Percentiles rank a stretch among this genome's conserved stretches.
phyloP scores from a whole-genome alignment of 805 yeast species.

The Metschnikowia kunwiensis region DNA sequence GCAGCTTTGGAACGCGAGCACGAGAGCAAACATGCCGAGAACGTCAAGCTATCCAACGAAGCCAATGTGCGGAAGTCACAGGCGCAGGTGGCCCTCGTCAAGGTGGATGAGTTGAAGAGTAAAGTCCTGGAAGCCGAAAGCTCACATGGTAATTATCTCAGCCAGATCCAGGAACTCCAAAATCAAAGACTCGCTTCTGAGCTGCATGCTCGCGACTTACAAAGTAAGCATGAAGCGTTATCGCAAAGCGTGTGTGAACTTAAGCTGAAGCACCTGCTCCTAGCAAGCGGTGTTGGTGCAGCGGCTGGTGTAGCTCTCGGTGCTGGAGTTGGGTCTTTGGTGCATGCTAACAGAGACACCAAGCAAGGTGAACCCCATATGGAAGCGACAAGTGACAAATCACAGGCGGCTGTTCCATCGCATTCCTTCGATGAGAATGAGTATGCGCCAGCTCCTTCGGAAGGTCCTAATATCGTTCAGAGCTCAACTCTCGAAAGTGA shows the following conservation, averaged over 20 bases:
- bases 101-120: conserved; percentile 37
- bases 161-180: conserved; percentile 21
- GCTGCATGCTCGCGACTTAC: conserved; percentile 8
- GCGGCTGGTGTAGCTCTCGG: conserved; percentile 1
- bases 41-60: conserved; percentile 60
- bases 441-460: no score
- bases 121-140: conserved; percentile 28
- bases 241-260: conserved; percentile 5
- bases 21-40: conserved; percentile 49
- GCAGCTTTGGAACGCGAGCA: conserved; percentile 56
- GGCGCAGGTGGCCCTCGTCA: conserved; percentile 56
- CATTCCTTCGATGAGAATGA: no score
- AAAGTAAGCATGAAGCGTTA: conserved; percentile 7
- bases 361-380: neutral
- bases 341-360: neutral
- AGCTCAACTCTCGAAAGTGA: neutral
- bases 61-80: conserved; percentile 68
- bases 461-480: no score
- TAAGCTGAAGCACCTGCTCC: conserved; percentile 9
- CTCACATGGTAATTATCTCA: conserved; percentile 22
- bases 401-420: no score
- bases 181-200: conserved; percentile 15
- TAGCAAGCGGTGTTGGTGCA: conserved; percentile 6
- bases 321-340: conserved; percentile 4
- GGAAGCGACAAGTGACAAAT: no score